A percentile compares a stretch with the other conserved stretches of the same genome.
Conservation (phyloP, 495 filamentous ascomycete genomes). For the Niebla homalea region DNA sequence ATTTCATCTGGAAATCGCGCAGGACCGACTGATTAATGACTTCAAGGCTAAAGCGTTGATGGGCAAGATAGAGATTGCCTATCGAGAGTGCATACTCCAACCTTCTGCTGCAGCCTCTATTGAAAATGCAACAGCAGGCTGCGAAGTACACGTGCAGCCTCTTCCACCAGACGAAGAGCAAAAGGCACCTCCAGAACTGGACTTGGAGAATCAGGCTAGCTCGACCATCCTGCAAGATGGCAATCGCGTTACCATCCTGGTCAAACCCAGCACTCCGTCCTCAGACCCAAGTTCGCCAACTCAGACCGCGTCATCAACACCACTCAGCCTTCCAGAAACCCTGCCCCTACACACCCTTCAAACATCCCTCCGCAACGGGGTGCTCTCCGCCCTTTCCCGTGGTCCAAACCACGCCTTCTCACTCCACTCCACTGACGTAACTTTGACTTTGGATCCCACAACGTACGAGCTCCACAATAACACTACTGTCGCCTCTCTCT, state of each 20-base stretch:
- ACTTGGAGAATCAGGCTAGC: conserved; percentile 4
- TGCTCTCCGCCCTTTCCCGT: conserved; percentile 69
- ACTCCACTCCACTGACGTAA: conserved; percentile 55
- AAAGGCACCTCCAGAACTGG: conserved; percentile 12
- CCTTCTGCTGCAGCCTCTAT: conserved; percentile 48
- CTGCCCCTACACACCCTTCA: conserved; percentile 44
- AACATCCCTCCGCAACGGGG: conserved; percentile 60
- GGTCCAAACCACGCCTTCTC: conserved; percentile 68
- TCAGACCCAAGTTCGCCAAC: background rate
- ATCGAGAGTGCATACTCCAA: conserved; percentile 61
- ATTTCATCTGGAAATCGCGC: conserved; percentile 91
- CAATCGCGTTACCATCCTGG: conserved; percentile 48
- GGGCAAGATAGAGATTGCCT: conserved; percentile 91
- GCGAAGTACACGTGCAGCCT: conserved; percentile 53
- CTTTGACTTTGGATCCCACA: conserved; percentile 49
- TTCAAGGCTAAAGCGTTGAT: conserved; percentile 81
- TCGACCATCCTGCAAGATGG: conserved; percentile 24
- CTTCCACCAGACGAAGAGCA: conserved; percentile 25
- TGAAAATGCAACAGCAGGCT: conserved; percentile 62
- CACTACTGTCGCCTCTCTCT: conserved; percentile 61
- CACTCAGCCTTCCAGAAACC: conserved; percentile 40
- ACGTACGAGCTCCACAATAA: conserved; percentile 53
- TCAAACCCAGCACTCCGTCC: conserved; percentile 24
- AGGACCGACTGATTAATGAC: conserved; percentile 74
- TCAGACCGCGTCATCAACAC: too few species aligned